Percentiles rank a stretch among this genome's conserved stretches.
Evolutionary conservation across 805 yeast genomes (phyloP).

Genomic region (Sugiyamaella americana): DNA sequence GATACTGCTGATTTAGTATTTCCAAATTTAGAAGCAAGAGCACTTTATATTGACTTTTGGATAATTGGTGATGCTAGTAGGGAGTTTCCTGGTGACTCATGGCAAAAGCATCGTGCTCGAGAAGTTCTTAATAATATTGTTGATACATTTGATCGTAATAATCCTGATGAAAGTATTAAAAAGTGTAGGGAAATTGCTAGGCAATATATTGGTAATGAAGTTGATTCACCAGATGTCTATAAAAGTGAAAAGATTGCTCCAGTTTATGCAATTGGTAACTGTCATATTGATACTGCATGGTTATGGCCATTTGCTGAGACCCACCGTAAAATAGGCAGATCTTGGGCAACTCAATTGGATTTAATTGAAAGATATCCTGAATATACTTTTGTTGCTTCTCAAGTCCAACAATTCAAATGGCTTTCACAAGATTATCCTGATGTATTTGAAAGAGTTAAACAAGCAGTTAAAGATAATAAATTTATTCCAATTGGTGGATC

Average conservation of each 20-base stretch:
- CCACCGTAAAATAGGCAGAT: slow-evolving; percentile 82
- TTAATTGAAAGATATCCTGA: slow-evolving; percentile 86
- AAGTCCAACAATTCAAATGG: slow-evolving; percentile 96
- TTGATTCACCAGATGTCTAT: slow-evolving; percentile 61
- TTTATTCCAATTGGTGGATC: slow-evolving; percentile 94
- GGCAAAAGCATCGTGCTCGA: slow-evolving; percentile 82
- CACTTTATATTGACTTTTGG: slow-evolving; percentile 75
- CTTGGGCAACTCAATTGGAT: slow-evolving; percentile 91
- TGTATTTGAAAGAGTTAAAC: slow-evolving; percentile 53
- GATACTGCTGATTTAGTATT: slow-evolving; percentile 68
- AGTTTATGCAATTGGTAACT: slow-evolving; percentile 85
- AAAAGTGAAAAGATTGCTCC: slow-evolving; percentile 32
- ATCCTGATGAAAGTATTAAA: slow-evolving; percentile 45
- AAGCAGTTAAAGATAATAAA: slow-evolving; percentile 60
- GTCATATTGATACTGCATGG: slow-evolving; percentile 99
- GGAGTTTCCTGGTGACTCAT: slow-evolving; percentile 64
- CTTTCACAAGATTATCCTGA: slow-evolving; percentile 80
- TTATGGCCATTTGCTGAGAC: slow-evolving; percentile 99
- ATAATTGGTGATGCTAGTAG: slow-evolving; percentile 87
- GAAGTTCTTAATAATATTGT: slow-evolving; percentile 75
- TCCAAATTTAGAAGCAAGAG: slow-evolving; percentile 76
- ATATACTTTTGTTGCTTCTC: slow-evolving; percentile 89
- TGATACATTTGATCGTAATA: slow-evolving; percentile 72
- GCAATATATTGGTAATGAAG: slow-evolving; percentile 56
- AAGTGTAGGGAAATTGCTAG: slow-evolving; percentile 63